These are phyloP conservation scores for Nitzschia sp. DNA, from an alignment of 108 stramenopile genomes.

Conservation along the genomic window DNA sequence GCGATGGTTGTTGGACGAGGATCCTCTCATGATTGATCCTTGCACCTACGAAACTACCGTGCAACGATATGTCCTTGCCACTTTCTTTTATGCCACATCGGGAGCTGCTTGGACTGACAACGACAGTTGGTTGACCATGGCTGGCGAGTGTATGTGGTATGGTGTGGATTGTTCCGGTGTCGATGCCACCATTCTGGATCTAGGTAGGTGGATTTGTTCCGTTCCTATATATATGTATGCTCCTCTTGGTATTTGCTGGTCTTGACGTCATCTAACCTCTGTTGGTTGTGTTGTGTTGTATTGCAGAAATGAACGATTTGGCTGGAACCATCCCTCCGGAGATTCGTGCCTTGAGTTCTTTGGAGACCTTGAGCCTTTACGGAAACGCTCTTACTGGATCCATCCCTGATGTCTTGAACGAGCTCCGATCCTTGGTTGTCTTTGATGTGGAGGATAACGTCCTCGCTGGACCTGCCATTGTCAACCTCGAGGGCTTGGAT, in stretches of 20 bases:
- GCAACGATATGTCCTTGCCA: slow-evolving; percentile 46
- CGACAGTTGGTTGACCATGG: slow-evolving; percentile 39
- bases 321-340: slow-evolving; percentile 32
- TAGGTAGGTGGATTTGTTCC: slow-evolving; percentile 6
- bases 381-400: slow-evolving; percentile 32
- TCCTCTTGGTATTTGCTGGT: too few relatives aligned
- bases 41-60: slow-evolving; percentile 44
- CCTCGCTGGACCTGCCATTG: slow-evolving; percentile 25
- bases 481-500: slow-evolving; percentile 23
- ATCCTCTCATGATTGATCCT: slow-evolving; percentile 36
- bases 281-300: slow-evolving; percentile 1
- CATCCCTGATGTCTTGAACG: slow-evolving; percentile 34
- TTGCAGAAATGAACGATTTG: slow-evolving; percentile 15
- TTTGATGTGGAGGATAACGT: slow-evolving; percentile 33
- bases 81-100: slow-evolving; percentile 47
- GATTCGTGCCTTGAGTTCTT: slow-evolving; percentile 25
- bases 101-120: slow-evolving; percentile 42
- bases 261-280: too few relatives aligned
- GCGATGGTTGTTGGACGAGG: slow-evolving; percentile 36
- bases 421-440: slow-evolving; percentile 10
- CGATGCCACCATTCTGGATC: slow-evolving; percentile 2
- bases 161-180: slow-evolving; percentile 42
- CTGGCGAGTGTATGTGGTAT: slow-evolving; percentile 45
- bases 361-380: slow-evolving; percentile 29
- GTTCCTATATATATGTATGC: too few relatives aligned